Conservation (phyloP, 2,329 filamentous ascomycete species). For the Ophiostoma australiae region DNA sequence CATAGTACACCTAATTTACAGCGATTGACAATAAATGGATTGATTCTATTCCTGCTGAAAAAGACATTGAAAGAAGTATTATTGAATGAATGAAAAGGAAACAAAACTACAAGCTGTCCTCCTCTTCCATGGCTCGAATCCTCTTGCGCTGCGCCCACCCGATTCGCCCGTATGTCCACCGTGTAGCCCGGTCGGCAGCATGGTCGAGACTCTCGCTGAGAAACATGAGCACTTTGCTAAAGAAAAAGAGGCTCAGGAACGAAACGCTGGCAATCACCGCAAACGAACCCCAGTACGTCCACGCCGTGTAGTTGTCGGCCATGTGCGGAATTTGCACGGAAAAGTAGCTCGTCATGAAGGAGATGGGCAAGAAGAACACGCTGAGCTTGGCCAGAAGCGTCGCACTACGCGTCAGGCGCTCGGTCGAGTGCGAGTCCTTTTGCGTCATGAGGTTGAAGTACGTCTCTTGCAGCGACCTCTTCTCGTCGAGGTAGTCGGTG, state of each 20-base stretch:
- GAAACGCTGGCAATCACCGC: constrained; percentile 57
- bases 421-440: constrained; percentile 67
- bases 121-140: constrained; percentile 9
- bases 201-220: constrained; percentile 43
- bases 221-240: constrained; percentile 44
- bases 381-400: constrained; percentile 69
- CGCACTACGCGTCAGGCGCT: constrained; percentile 65
- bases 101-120: constrained; percentile 11
- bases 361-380: constrained; percentile 70
- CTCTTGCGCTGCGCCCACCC: constrained; percentile 5
- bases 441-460: constrained; percentile 75
- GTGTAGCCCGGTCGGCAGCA: constrained; percentile 15
- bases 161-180: constrained; percentile 12
- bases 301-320: constrained; percentile 52
- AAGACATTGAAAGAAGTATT: neutral
- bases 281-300: constrained; percentile 65
- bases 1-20: neutral
- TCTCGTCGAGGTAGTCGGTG: constrained; percentile 61
- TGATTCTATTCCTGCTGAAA: too few relatives aligned
- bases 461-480: constrained; percentile 65
- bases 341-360: constrained; percentile 70
- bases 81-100: too few relatives aligned
- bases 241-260: constrained; percentile 53
- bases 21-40: neutral
- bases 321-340: constrained; percentile 58